phyloP scores from a whole-genome alignment of 2,329 filamentous ascomycete species.

The Clarireedia hainanense region DNA sequence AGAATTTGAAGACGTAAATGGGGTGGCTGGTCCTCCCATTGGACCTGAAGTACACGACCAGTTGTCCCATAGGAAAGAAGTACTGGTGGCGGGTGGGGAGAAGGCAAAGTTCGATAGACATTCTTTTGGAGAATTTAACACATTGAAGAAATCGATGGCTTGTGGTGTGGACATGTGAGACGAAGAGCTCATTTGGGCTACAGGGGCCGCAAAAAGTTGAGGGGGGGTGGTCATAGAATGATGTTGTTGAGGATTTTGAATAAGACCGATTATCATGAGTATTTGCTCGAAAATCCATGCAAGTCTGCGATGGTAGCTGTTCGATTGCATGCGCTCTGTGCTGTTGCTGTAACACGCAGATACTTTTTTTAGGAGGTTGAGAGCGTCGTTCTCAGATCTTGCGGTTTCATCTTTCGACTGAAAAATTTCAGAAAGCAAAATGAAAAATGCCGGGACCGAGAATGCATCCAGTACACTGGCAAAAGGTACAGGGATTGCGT shows the following conservation, averaged over 20 bases:
- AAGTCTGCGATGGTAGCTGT: conserved; percentile 8
- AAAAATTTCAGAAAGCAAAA: not conserved
- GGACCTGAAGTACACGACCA: not conserved
- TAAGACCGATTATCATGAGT: not conserved
- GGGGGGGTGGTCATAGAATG: not conserved
- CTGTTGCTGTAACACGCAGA: conserved; percentile 5
- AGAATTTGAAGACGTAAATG: not conserved
- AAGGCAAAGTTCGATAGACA: not conserved
- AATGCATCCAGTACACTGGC: not conserved
- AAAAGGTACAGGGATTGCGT: not conserved
- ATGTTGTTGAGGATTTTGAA: not conserved
- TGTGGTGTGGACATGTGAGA: not conserved
- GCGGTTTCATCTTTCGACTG: not conserved
- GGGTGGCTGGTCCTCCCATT: not conserved
- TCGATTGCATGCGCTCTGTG: conserved; percentile 8
- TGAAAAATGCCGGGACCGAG: not conserved
- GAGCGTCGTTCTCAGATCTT: not conserved
- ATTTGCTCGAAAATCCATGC: conserved; percentile 4
- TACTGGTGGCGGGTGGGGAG: not conserved
- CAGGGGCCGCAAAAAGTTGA: not conserved
- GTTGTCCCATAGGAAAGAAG: not conserved
- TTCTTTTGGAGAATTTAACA: not conserved
- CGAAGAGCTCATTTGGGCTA: not conserved
- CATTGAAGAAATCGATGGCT: not conserved
- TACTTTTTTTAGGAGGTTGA: not conserved